Conservation (phyloP, 2,329 filamentous ascomycete species). For the Claviceps capensis region DNA sequence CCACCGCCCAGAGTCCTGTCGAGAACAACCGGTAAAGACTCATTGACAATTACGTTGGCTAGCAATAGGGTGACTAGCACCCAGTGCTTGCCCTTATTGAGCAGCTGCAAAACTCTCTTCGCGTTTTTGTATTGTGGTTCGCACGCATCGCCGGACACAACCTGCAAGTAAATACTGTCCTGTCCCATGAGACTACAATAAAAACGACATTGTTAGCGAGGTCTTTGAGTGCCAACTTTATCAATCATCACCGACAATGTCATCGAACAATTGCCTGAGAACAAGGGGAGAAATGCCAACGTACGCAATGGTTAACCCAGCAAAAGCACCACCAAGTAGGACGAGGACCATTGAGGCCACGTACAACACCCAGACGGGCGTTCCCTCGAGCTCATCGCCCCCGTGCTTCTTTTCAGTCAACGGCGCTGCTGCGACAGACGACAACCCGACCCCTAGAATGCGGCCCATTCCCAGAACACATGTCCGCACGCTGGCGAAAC, state of each 20-base stretch:
- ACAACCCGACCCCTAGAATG: slow-evolving; percentile 34
- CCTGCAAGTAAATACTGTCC: slow-evolving; percentile 95
- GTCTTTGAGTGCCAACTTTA: neutral
- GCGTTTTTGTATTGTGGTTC: slow-evolving; percentile 81
- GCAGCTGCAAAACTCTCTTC: slow-evolving; percentile 60
- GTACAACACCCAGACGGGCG: slow-evolving; percentile 68
- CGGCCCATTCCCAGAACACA: slow-evolving; percentile 38
- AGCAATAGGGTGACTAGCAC: slow-evolving; percentile 87
- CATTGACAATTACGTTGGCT: slow-evolving; percentile 96
- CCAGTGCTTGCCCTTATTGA: slow-evolving; percentile 93
- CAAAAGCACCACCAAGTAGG: slow-evolving; percentile 81
- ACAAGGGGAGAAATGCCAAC: slow-evolving; percentile 16
- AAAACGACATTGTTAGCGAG: slow-evolving; percentile 1
- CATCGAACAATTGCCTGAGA: no score
- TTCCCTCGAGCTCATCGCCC: slow-evolving; percentile 39
- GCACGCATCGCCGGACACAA: slow-evolving; percentile 74
- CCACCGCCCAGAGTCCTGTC: slow-evolving; percentile 89
- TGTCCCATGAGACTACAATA: slow-evolving; percentile 44
- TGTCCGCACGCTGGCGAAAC: slow-evolving; percentile 30
- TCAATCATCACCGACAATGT: neutral
- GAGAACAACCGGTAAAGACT: slow-evolving; percentile 87
- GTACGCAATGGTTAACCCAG: slow-evolving; percentile 79
- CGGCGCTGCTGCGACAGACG: slow-evolving; percentile 35
- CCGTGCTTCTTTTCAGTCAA: slow-evolving; percentile 23
- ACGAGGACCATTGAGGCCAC: slow-evolving; percentile 69